phyloP scores from a whole-genome alignment of 2,329 filamentous ascomycete species.

The Pseudogymnoascus sp. region DNA sequence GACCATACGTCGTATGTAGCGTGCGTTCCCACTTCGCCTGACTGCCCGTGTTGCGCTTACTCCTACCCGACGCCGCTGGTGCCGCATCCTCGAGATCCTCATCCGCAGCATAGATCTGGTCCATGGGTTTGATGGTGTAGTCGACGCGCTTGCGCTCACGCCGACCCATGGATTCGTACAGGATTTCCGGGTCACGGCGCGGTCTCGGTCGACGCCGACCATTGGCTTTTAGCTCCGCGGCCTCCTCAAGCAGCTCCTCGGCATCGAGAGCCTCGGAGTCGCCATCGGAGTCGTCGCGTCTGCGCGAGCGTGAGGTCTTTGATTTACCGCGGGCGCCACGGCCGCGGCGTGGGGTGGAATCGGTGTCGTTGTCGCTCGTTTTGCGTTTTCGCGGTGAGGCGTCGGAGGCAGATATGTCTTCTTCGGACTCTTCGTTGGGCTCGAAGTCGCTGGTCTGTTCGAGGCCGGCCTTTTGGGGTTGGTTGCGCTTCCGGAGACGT shows the following conservation, averaged over 20 bases:
- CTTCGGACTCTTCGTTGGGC: constrained; percentile 37
- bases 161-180: constrained; percentile 49
- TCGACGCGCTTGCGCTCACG: constrained; percentile 61
- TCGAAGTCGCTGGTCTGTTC: constrained; percentile 30
- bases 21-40: constrained; percentile 60
- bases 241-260: constrained; percentile 58
- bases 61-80: constrained; percentile 58
- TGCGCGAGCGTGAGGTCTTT: constrained; percentile 39
- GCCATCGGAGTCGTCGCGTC: constrained; percentile 44
- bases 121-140: constrained; percentile 76
- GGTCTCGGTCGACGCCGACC: constrained; percentile 39
- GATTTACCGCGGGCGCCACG: constrained; percentile 35
- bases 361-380: constrained; percentile 37
- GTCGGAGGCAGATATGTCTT: constrained; percentile 36
- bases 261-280: constrained; percentile 49
- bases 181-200: constrained; percentile 46
- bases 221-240: constrained; percentile 46
- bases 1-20: constrained; percentile 82
- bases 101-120: constrained; percentile 61
- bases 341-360: constrained; percentile 42
- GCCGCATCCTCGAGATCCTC: constrained; percentile 61
- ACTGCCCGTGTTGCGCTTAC: constrained; percentile 20
- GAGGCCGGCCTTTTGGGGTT: constrained; percentile 19
- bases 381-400: constrained; percentile 29
- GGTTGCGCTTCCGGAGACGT: neutral